Evolutionary conservation across 75 land plant genomes (phyloP), one percentile per base, ranked within the genome.

Genomic region (Picea sitchensis): DNA sequence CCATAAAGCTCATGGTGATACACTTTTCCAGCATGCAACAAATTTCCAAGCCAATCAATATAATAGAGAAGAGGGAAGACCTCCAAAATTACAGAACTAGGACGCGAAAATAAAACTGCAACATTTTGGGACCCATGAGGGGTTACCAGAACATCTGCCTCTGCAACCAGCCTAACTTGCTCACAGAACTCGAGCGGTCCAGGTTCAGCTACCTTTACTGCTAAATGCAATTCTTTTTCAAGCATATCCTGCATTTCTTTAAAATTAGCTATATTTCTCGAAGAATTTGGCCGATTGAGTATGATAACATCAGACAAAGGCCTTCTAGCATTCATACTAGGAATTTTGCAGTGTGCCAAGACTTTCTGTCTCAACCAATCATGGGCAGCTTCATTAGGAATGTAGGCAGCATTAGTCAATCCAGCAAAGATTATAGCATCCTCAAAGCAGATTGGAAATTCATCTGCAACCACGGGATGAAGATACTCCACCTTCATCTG

Each of bases 101-200:
- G 84, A 11, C 87, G 77, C 31, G 81, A 74, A 68, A 83, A 84
- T 59, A 86, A 61, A 36, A 86, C 77, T 30, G 83, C 83, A 15
- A 79, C 80, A 76, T 86, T 86, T 14, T 86, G 87, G 14, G 87
- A 86, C 18, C 87, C 87, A 71, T 86, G 87, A 56, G 87, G 87
- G 41, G 87, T 86, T 47, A 86, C 18, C 23, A 80, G 77, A 65
- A 86, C 13, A 59, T 86, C 87, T 61, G 82, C 84, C 47, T 80
- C 80, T 32, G 87, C 87, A 62, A 86, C 85, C 18, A 79, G 81
- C 80, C 72, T 83, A 3, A 85, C 86, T 77, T 86, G 87, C 15
- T 85, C 76, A 82, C 87, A 85, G 64, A 85, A 85, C 58, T 82
- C 59, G 54, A 84, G 76, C 56, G 79, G 68, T 8, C 87, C 87